Evolutionary conservation across 1,139 yeast species (phyloP).

Genomic region (Debaryomycetaceae sp.): DNA sequence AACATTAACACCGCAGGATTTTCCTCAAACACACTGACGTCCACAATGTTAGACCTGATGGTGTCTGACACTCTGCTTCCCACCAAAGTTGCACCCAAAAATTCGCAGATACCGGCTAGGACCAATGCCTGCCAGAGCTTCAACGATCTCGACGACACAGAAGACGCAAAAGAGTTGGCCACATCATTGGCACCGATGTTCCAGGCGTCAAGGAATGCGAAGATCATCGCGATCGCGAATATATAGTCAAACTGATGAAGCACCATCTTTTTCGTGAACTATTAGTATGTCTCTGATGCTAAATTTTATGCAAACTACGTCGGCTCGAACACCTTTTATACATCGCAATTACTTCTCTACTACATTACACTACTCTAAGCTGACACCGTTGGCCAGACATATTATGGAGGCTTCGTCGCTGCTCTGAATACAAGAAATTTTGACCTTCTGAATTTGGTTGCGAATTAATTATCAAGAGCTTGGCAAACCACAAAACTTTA

Average conservation of each 20-base stretch:
- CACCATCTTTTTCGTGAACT: conserved; percentile 15
- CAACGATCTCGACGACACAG: conserved; percentile 66
- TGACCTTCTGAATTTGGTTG: too few species aligned
- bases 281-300: too few species aligned
- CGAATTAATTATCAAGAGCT: too few species aligned
- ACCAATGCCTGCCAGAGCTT: conserved; percentile 75
- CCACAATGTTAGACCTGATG: conserved; percentile 59
- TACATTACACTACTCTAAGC: too few species aligned
- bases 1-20: conserved; percentile 72
- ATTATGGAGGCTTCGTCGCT: too few species aligned
- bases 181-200: conserved; percentile 84
- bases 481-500: too few species aligned
- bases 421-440: too few species aligned
- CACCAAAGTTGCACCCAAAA: conserved; percentile 70
- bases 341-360: too few species aligned
- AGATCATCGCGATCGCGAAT: conserved; percentile 63
- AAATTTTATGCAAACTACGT: too few species aligned
- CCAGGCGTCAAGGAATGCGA: conserved; percentile 79
- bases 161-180: conserved; percentile 75
- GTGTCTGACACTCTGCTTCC: conserved; percentile 72
- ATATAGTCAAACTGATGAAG: conserved; percentile 62
- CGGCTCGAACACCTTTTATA: too few species aligned
- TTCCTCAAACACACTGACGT: conserved; percentile 43
- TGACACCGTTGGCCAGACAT: too few species aligned
- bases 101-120: conserved; percentile 65